These are phyloP conservation scores for Sungouiella blattae DNA, from an alignment of 805 yeast genomes.

Conservation along the genomic window DNA sequence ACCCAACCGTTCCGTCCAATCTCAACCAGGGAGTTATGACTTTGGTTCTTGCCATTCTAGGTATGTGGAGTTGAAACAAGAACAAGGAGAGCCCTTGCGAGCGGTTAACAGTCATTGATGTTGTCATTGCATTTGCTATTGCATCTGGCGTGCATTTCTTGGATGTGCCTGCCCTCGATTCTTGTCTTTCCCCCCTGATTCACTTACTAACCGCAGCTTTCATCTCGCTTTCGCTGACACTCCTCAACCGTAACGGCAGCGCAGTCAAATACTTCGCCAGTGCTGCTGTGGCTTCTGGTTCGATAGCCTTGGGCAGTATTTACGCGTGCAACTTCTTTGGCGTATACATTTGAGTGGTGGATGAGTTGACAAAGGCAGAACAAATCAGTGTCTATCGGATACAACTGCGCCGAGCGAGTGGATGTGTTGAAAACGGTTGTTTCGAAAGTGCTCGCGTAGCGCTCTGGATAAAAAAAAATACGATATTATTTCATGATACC, in stretches of 20 bases:
- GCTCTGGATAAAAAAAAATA: too few relatives aligned
- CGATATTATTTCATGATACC: too few relatives aligned
- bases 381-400: too few relatives aligned
- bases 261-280: constrained; percentile 21
- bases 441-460: too few relatives aligned
- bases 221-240: constrained; percentile 13
- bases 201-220: constrained; percentile 15
- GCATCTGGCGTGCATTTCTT: too few relatives aligned
- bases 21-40: constrained; percentile 12
- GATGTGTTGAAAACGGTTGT: too few relatives aligned
- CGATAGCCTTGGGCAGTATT: constrained; percentile 37
- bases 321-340: constrained; percentile 41
- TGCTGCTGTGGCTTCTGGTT: constrained; percentile 32
- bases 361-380: too few relatives aligned
- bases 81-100: too few relatives aligned
- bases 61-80: too few relatives aligned
- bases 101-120: too few relatives aligned
- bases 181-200: background rate
- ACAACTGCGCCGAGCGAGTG: too few relatives aligned
- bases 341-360: constrained; percentile 37
- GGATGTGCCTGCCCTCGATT: background rate
- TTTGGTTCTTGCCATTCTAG: constrained; percentile 10
- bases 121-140: too few relatives aligned
- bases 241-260: constrained; percentile 13
- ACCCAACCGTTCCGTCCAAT: constrained; percentile 11